These are phyloP conservation scores for Cymbopogon flexuosus DNA, from an alignment of 202 grass and related monocot species.

Conservation along the genomic window DNA sequence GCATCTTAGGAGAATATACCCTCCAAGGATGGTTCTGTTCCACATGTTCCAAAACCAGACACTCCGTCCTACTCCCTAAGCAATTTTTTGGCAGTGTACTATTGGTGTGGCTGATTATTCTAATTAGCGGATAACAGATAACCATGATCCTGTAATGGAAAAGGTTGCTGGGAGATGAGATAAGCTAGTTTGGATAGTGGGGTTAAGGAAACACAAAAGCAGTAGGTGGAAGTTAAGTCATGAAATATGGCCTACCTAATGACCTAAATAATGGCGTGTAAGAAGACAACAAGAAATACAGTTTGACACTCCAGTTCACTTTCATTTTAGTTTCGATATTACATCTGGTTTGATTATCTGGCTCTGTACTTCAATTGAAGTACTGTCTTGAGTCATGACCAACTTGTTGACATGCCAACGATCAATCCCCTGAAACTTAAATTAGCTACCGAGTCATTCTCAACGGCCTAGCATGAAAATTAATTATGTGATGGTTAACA, in stretches of 20 bases:
- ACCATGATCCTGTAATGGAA: slow-evolving; percentile 17
- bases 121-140: slow-evolving; percentile 11
- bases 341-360: slow-evolving; percentile 19
- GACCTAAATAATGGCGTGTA: slow-evolving; percentile 19
- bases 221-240: slow-evolving; percentile 20
- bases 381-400: background rate
- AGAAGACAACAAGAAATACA: slow-evolving; percentile 1
- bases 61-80: background rate
- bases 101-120: background rate
- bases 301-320: slow-evolving; percentile 20
- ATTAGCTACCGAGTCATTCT: slow-evolving; percentile 24
- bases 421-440: slow-evolving; percentile 34
- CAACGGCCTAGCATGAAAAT: slow-evolving; percentile 29
- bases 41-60: background rate
- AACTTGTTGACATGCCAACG: slow-evolving; percentile 8
- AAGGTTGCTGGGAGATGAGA: background rate
- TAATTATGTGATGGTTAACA: slow-evolving; percentile 14
- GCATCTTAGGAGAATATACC: background rate
- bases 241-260: slow-evolving; percentile 25
- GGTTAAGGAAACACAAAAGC: background rate
- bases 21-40: background rate
- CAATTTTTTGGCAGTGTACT: background rate
- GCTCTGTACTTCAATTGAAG: slow-evolving; percentile 17
- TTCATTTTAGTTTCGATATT: slow-evolving; percentile 26
- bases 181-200: background rate